A percentile compares a stretch with the other conserved stretches of the same genome.
These are phyloP conservation scores for Spiraea crenata DNA, from an alignment of 331 rosid species.

Conservation along the genomic window DNA sequence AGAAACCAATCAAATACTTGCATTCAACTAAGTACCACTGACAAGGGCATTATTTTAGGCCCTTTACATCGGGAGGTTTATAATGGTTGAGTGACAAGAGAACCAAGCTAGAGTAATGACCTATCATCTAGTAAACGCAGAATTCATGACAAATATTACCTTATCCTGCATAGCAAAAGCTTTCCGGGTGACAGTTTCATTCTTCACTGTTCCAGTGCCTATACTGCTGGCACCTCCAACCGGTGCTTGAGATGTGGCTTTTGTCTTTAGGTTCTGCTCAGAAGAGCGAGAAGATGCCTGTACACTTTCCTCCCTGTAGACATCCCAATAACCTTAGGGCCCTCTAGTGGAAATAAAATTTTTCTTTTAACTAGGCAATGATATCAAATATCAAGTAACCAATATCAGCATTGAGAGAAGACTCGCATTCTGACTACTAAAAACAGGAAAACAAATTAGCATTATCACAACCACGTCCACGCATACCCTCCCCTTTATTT, in stretches of 20 bases:
- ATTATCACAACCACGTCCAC: neutral
- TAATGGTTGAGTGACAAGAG: neutral
- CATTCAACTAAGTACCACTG: neutral
- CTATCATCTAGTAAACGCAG: constrained; percentile 8
- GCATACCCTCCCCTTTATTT: neutral
- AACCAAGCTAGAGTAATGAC: neutral
- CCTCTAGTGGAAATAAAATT: neutral
- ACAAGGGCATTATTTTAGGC: neutral
- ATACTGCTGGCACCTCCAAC: constrained; percentile 37
- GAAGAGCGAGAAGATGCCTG: constrained; percentile 44
- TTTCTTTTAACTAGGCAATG: constrained; percentile 9
- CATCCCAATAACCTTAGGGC: constrained; percentile 17
- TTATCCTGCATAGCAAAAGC: constrained; percentile 95
- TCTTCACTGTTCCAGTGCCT: constrained; percentile 38
- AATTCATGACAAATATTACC: constrained; percentile 46
- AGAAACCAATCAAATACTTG: constrained; percentile 21
- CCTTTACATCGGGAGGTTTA: neutral
- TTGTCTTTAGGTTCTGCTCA: constrained; percentile 43
- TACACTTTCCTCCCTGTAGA: constrained; percentile 48
- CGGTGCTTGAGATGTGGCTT: constrained; percentile 32
- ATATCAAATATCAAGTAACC: neutral
- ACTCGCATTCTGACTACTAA: too few species aligned
- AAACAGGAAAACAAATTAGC: neutral
- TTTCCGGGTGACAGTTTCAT: constrained; percentile 66
- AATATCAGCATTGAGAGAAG: too few species aligned